These are phyloP conservation scores for Ustilago bromivora DNA, from an alignment of 1,284 basidiomycete species.

Conservation along the genomic window DNA sequence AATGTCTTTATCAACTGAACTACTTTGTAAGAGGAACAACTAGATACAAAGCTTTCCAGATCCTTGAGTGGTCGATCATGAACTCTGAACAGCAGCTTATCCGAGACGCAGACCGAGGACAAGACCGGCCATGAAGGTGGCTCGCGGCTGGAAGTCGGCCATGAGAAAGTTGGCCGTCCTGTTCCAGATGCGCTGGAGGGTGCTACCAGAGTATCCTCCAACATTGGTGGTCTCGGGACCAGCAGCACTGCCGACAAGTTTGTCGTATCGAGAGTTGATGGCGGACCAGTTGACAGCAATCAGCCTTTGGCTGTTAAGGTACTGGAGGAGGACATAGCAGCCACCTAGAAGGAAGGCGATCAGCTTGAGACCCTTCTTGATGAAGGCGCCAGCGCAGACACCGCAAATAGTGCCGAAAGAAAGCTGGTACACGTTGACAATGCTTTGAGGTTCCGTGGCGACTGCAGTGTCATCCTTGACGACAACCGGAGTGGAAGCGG, in stretches of 20 bases:
- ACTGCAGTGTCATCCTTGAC: slow-evolving; percentile 24
- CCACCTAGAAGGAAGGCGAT: slow-evolving; percentile 84
- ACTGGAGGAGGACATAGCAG: slow-evolving; percentile 64
- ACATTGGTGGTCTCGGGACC: slow-evolving; percentile 73
- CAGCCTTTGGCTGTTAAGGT: slow-evolving; percentile 70
- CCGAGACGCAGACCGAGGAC: slow-evolving; percentile 73
- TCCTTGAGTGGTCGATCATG: neutral
- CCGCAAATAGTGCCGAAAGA: slow-evolving; percentile 86
- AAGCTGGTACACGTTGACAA: slow-evolving; percentile 83
- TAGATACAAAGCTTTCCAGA: neutral
- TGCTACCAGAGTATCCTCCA: slow-evolving; percentile 71
- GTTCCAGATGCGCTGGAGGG: slow-evolving; percentile 74
- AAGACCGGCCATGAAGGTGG: slow-evolving; percentile 73
- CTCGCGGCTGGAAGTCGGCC: slow-evolving; percentile 85
- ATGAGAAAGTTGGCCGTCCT: slow-evolving; percentile 87
- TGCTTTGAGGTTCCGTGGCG: slow-evolving; percentile 74
- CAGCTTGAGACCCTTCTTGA: slow-evolving; percentile 89
- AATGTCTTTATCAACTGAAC: neutral
- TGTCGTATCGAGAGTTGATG: slow-evolving; percentile 76
- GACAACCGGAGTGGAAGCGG: slow-evolving; percentile 13
- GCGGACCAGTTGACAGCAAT: slow-evolving; percentile 84
- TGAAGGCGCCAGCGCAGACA: slow-evolving; percentile 88
- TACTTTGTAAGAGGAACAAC: neutral
- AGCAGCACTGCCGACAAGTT: slow-evolving; percentile 78
- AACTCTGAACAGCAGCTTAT: slow-evolving; percentile 56